phyloP scores from a whole-genome alignment of 75 land plant genomes.

The Azolla pinnata region DNA sequence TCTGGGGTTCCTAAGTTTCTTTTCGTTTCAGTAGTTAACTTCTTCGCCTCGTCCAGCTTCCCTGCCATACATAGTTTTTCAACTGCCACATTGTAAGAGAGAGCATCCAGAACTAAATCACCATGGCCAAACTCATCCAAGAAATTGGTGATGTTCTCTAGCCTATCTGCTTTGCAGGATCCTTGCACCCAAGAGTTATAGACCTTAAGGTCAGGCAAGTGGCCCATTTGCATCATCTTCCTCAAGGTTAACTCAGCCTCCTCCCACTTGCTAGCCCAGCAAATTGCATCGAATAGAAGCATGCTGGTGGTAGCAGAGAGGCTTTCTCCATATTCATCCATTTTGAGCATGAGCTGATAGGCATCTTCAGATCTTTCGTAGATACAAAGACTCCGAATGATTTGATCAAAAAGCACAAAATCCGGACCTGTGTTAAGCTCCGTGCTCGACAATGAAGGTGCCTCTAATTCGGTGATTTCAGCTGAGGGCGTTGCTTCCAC shows the following conservation, averaged over 20 bases:
- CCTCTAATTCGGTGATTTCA: too few relatives aligned
- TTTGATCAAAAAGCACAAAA: neutral
- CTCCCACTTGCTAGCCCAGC: neutral
- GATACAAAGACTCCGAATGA: constrained; percentile 1
- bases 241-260: neutral
- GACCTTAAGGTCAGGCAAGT: neutral
- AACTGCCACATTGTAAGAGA: neutral
- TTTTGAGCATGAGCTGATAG: neutral
- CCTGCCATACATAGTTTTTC: constrained; percentile 4
- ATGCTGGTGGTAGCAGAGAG: neutral
- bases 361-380: neutral
- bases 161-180: neutral
- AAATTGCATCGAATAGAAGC: neutral
- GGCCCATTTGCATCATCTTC: constrained; percentile 5
- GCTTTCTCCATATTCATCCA: neutral
- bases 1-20: neutral
- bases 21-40: neutral
- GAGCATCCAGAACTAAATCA: neutral
- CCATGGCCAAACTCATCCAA: neutral
- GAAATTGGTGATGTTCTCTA: neutral
- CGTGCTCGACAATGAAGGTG: too few relatives aligned
- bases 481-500: too few relatives aligned
- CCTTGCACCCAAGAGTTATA: constrained; percentile 3
- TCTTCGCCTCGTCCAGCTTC: constrained; percentile 3
- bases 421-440: too few relatives aligned